Percentiles rank a stretch among this genome's conserved stretches.
phyloP scores from a whole-genome alignment of 495 filamentous ascomycete genomes.

The Astrothelium subdiscretum region DNA sequence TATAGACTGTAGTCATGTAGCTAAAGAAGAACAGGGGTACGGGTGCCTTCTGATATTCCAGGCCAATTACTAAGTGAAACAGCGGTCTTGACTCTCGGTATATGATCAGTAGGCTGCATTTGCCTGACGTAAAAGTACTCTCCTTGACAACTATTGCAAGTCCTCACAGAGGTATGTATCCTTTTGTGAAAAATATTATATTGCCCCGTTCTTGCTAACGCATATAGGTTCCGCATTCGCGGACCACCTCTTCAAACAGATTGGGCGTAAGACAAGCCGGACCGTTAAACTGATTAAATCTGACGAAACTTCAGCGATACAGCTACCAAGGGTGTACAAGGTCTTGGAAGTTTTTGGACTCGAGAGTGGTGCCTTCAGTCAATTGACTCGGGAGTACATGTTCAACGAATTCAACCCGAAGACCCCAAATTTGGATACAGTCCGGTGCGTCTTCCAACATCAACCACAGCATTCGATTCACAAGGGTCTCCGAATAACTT shows the following conservation, averaged over 20 bases:
- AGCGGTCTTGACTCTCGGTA: slow-evolving; percentile 85
- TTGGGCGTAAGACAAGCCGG: slow-evolving; percentile 40
- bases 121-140: slow-evolving; percentile 55
- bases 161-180: slow-evolving; percentile 64
- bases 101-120: slow-evolving; percentile 74
- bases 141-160: slow-evolving; percentile 83
- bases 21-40: slow-evolving; percentile 33
- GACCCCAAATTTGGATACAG: slow-evolving; percentile 59
- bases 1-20: slow-evolving; percentile 1
- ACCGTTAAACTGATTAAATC: neutral
- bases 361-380: slow-evolving; percentile 71
- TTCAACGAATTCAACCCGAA: slow-evolving; percentile 65
- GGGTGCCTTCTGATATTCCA: slow-evolving; percentile 8
- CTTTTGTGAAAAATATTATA: neutral
- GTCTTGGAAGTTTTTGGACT: slow-evolving; percentile 54
- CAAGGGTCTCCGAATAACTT: neutral
- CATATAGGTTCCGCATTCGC: slow-evolving; percentile 57
- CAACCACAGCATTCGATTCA: neutral
- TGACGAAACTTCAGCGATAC: slow-evolving; percentile 5
- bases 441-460: slow-evolving; percentile 36
- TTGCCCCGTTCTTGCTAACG: neutral
- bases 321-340: slow-evolving; percentile 59
- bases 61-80: slow-evolving; percentile 16
- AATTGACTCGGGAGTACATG: slow-evolving; percentile 80
- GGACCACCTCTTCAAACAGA: slow-evolving; percentile 65